Conservation (phyloP, 306 rosid species). For the Sicyos baderoa region DNA sequence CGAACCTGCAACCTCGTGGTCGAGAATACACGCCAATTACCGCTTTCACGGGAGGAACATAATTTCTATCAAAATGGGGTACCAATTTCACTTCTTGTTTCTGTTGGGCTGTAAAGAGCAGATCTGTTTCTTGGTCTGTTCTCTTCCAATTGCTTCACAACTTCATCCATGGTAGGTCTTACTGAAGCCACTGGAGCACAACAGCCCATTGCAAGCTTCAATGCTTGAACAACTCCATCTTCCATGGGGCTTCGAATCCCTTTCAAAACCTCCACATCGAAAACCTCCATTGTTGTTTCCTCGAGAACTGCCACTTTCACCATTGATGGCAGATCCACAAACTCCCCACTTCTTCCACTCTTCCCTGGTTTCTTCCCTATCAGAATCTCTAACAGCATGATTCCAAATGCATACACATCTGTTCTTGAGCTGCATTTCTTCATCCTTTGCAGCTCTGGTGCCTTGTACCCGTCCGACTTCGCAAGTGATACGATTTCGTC, state of each 20-base stretch:
- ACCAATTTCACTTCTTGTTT: conserved; percentile 89
- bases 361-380: conserved; percentile 89
- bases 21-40: too few species aligned
- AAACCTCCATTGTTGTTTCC: conserved; percentile 94
- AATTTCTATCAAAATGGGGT: conserved; percentile 89
- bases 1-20: too few species aligned
- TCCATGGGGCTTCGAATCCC: conserved; percentile 95
- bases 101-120: conserved; percentile 93
- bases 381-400: conserved; percentile 67
- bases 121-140: conserved; percentile 97
- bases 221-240: conserved; percentile 80
- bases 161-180: conserved; percentile 93
- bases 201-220: conserved; percentile 98
- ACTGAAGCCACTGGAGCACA: conserved; percentile 94
- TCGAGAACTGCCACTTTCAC: conserved; percentile 91
- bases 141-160: conserved; percentile 95
- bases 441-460: conserved; percentile 91
- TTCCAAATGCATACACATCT: conserved; percentile 84
- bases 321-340: conserved; percentile 77
- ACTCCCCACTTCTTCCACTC: conserved; percentile 56
- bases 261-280: conserved; percentile 73
- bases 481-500: conserved; percentile 84
- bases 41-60: too few species aligned
- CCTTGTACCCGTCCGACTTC: conserved; percentile 74
- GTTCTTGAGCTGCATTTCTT: conserved; percentile 88